phyloP scores from a whole-genome alignment of 2,329 filamentous ascomycete species.

The Aphanocladium album region DNA sequence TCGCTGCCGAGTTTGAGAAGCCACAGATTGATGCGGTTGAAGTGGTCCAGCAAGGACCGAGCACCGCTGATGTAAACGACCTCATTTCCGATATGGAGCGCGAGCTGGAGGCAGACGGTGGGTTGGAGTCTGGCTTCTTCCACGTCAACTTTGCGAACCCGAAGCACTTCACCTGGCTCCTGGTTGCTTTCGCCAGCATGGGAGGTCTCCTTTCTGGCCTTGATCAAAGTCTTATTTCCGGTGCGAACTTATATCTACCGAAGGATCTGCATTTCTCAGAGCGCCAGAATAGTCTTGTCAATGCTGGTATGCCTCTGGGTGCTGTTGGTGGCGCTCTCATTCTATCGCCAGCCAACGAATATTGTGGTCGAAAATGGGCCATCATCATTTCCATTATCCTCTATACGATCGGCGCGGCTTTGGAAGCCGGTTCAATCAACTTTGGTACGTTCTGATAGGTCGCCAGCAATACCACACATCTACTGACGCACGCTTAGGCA shows the following conservation, averaged over 20 bases:
- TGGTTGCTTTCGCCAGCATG: conserved; percentile 70
- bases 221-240: conserved; percentile 68
- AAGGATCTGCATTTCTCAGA: conserved; percentile 49
- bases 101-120: conserved; percentile 30
- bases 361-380: conserved; percentile 59
- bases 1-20: conserved; percentile 18
- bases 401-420: conserved; percentile 64
- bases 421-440: conserved; percentile 63
- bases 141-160: conserved; percentile 57
- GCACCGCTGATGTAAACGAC: conserved; percentile 29
- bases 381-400: conserved; percentile 65
- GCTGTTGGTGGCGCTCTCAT: conserved; percentile 66
- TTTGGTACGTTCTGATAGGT: conserved; percentile 40
- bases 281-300: conserved; percentile 59
- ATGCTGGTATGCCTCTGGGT: conserved; percentile 66
- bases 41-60: conserved; percentile 28
- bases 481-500: conserved; percentile 32
- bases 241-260: conserved; percentile 64
- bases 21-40: conserved; percentile 31
- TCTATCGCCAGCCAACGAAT: conserved; percentile 62
- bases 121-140: conserved; percentile 38
- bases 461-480: neutral
- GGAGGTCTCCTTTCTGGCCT: conserved; percentile 67
- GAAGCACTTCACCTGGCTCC: conserved; percentile 59
- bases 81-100: conserved; percentile 38